Evolutionary conservation across 2,329 filamentous ascomycete species (phyloP), one percentile per base, ranked within the genome.

Genomic region (Diaporthe eres): DNA sequence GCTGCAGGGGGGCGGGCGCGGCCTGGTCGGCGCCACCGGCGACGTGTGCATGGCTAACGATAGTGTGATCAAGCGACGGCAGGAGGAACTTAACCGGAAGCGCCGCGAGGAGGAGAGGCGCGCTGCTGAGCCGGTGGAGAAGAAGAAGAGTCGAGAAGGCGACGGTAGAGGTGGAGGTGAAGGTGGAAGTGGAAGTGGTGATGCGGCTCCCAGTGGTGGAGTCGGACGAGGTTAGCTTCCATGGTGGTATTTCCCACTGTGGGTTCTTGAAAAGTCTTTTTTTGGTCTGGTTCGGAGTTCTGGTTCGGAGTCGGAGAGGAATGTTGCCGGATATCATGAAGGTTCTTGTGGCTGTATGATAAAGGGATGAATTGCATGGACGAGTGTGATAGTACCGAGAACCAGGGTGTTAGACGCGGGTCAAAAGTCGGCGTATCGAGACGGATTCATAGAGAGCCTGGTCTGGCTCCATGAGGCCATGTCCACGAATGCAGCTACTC

Each of bases 1-100:
- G 65, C 65, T 70, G 47, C 34, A 42, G 13, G 49, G 65, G 34
- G 65, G 34, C n/a, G 65, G 65, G n/a, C 49, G 49, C 34, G 65
- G 65, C 34, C 34, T 70, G 15, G 17, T 8, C 34, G 65, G 65
- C 22, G 49, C 25, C n/a, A 34, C n/a, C 7, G 65, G 39, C 15
- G 31, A 34, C 2, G n/a, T 19, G n/a, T 34, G n/a, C 9, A 49
- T 70, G n/a, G 65, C 65, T 6, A 55, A 55, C 3, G 65, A 70
- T 34, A 4, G 1, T 49, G 34, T 42, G 65, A 70, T 70, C 65
- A n/a, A 1, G 49, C 65, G 49, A 8, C 65, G 34, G 15, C 65
- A 70, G 65, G 31, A 70, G 34, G 65, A 19, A 9, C 0, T 70
- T 12, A 15, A 22, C n/a, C 22, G 12, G 2, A 10, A 37, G n/a